Base-by-base conservation (phyloP, 306 rosid species). In the Pyrus communis region DNA sequence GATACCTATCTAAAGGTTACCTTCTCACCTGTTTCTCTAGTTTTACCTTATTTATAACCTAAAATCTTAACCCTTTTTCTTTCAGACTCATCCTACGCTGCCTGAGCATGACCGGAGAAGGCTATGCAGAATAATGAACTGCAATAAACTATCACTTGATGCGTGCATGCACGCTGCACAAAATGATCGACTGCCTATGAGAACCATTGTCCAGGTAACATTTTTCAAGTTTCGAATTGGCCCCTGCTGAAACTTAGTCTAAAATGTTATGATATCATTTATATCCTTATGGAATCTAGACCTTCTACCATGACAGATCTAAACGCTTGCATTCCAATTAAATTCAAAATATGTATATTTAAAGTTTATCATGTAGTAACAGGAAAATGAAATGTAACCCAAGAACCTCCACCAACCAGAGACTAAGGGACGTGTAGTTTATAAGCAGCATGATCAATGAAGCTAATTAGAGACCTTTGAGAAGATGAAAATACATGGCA, bases 121-220 rank as follows among this genome's bases (percentile, higher is more conserved):
- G 89, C 90, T 95, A 15, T 90, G 97, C 90, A 95, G 86, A 85
- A 81, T 81, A 81, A 92, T 95, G 97, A 95, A 86, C 83, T 84
- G 96, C 59, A 87, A 88, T 79, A 95, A 90, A 87, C 88, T 95
- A 46, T 95, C 99, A n/a, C 89, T 92, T 65, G 99, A 95, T 70
- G 99, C 96, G 61, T 88, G 99, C 79, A 78, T 81, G 76, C 99
- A 92, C 66, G 97, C 98, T 21, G 97, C 99, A 70, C 99, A 91
- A 79, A 95, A 95, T 69, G 99, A 95, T 52, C 84, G 99, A 70
- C 85, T 95, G 90, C 98, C 99, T 75, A 85, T 92, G 79, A 78
- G 93, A 92, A 92, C 89, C 10, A 71, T 86, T 79, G 86, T 92
- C 78, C 97, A 92, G 97, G 99, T 95, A 87, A 81, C 69, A 74